Conservation (phyloP, 345 rosid species). For the Aquilaria malaccensis region DNA sequence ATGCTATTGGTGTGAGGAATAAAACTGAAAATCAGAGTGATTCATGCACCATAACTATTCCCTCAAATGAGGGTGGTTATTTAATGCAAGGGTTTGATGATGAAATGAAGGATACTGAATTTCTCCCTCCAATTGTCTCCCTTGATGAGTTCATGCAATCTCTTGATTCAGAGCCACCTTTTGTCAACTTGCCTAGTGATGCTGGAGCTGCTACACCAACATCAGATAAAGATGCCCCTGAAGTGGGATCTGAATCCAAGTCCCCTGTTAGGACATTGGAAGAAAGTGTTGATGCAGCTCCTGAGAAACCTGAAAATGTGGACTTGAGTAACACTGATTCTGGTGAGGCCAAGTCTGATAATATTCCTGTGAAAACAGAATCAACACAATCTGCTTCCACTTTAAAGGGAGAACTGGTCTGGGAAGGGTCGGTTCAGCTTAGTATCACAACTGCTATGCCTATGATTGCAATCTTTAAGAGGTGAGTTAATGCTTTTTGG, state of each 20-base stretch:
- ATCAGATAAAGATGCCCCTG: conserved; percentile 36
- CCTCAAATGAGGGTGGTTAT: conserved; percentile 47
- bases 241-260: conserved; percentile 21
- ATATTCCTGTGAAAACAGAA: conserved; percentile 20
- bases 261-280: conserved; percentile 31
- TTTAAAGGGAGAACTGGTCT: conserved; percentile 42
- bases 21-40: conserved; percentile 22
- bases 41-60: conserved; percentile 40
- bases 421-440: conserved; percentile 84
- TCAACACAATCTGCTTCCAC: conserved; percentile 9
- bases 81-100: conserved; percentile 68
- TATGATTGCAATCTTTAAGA: conserved; percentile 55
- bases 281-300: conserved; percentile 18
- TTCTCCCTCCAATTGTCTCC: conserved; percentile 91
- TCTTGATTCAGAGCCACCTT: conserved; percentile 84
- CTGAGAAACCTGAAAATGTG: conserved; percentile 23
- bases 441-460: conserved; percentile 38
- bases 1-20: conserved; percentile 26
- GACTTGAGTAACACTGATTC: conserved; percentile 14
- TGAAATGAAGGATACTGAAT: conserved; percentile 61
- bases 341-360: conserved; percentile 18
- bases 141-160: conserved; percentile 92
- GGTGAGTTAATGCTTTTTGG: conserved; percentile 34
- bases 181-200: conserved; percentile 49
- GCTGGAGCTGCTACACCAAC: conserved; percentile 24